phyloP scores from a whole-genome alignment of 306 rosid genomes.

The Cucumis cinereus region DNA sequence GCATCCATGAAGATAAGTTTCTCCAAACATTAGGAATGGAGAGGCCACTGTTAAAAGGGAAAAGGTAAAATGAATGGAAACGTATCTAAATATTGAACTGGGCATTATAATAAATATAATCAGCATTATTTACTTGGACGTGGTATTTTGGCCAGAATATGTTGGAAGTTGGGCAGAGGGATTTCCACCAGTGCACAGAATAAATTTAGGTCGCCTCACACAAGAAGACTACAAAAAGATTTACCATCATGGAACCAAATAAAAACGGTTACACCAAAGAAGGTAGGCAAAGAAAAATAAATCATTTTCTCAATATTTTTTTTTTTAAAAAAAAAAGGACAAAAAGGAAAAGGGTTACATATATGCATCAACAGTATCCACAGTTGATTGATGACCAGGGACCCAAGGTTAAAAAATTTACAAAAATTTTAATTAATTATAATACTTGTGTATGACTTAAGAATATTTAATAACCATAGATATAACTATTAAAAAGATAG shows the following conservation, averaged over 20 bases:
- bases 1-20: slow-evolving; percentile 73
- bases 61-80: slow-evolving; percentile 3
- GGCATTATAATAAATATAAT: background rate
- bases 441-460: background rate
- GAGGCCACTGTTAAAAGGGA: slow-evolving; percentile 41
- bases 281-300: background rate
- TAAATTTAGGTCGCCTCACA: slow-evolving; percentile 88
- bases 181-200: slow-evolving; percentile 89
- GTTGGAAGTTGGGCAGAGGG: slow-evolving; percentile 65
- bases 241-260: background rate
- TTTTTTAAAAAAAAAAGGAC: background rate
- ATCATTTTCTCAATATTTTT: background rate
- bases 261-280: background rate
- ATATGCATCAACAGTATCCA: background rate
- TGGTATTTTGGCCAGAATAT: slow-evolving; percentile 52
- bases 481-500: background rate
- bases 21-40: slow-evolving; percentile 71
- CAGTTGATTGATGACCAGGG: background rate
- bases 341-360: background rate
- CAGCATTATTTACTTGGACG: slow-evolving; percentile 31
- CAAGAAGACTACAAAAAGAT: slow-evolving; percentile 54
- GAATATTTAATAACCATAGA: background rate
- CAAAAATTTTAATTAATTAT: background rate
- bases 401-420: background rate
- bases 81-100: background rate